Evolutionary conservation across 2,329 filamentous ascomycete species (phyloP), one percentile per base, ranked within the genome.

Genomic region (Aspergillus felis): DNA sequence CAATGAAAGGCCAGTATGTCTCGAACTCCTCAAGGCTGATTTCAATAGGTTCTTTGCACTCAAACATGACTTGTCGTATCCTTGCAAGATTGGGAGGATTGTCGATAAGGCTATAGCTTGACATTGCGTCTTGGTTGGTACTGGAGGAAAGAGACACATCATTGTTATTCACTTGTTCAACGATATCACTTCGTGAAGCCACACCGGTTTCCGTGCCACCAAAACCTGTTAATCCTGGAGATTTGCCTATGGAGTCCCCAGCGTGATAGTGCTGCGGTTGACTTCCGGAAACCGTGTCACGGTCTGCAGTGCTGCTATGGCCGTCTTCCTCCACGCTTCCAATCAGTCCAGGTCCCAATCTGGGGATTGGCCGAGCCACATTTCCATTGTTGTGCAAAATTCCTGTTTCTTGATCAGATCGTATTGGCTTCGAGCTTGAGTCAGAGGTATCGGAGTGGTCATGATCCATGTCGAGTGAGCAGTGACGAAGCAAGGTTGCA

Each of bases 1-100:
- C 78, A 51, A 80, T 76, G 53, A 78, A 80, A 6, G 78, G 78
- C 73, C 77, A 79, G 61, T 78, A 79, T 17, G 69, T 74, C 57
- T 79, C 76, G 57, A 78, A 80, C 53, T 80, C 78, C 25, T 75
- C 71, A 41, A 75, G 62, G 20, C 73, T 76, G 49, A 80, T 74
- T 64, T 80, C 77, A 52, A 80, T 75, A 6, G 76, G 73, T 42
- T 79, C 76, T 50, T 73, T 75, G 63, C 78, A 71, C 51, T 78
- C 76, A 58, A 79, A 79, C 49, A 80, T 64, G 25, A 76, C 69
- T 54, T 74, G 72, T 32, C 78, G 71, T 58, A 80, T 78, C 10
- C 68, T 65, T 25, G 69, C 71, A 24, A 80, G 66, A 48, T 79
- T 75, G 8, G 75, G 75, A 10, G 78, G 78, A 51, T 76, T 77